phyloP scores from a whole-genome alignment of 805 yeast genomes.

The Starmerella khaoyaiensis region DNA sequence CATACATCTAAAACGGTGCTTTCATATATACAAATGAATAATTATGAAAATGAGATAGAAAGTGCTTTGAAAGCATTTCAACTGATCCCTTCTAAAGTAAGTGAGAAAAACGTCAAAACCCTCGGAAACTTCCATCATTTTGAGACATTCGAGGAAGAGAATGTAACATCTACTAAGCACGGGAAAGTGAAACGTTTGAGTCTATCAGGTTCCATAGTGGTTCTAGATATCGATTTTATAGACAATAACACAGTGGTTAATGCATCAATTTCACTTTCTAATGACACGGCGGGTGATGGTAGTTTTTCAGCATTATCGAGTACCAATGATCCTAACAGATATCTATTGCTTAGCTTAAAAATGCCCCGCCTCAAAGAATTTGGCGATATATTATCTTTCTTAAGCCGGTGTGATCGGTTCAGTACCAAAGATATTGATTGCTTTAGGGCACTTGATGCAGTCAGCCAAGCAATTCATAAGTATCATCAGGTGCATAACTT shows the following conservation, averaged over 20 bases:
- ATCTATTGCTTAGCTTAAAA: conserved; percentile 23
- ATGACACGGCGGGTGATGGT: conserved; percentile 18
- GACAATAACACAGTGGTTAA: conserved; percentile 16
- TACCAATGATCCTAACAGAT: conserved; percentile 20
- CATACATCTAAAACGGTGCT: too few relatives aligned
- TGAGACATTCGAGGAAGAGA: conserved; percentile 30
- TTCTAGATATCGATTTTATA: conserved; percentile 26
- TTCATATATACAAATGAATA: conserved; percentile 13
- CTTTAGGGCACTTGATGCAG: conserved; percentile 26
- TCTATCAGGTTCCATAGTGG: conserved; percentile 30
- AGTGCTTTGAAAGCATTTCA: conserved; percentile 21
- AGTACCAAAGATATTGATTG: conserved; percentile 28
- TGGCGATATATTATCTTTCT: conserved; percentile 24
- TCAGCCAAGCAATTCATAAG: conserved; percentile 24
- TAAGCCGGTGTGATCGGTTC: conserved; percentile 28
- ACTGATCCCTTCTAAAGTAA: conserved; percentile 28
- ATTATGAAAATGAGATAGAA: conserved; percentile 21
- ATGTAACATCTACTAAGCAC: conserved; percentile 3
- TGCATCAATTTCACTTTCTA: conserved; percentile 24
- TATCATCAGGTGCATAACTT: not conserved
- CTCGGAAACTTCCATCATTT: conserved; percentile 27
- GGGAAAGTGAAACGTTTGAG: conserved; percentile 27
- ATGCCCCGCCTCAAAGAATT: conserved; percentile 28
- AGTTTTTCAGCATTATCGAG: conserved; percentile 22
- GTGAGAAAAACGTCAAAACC: conserved; percentile 27